Conservation (phyloP, 169 alveolate species). For the Babesia sp. region DNA sequence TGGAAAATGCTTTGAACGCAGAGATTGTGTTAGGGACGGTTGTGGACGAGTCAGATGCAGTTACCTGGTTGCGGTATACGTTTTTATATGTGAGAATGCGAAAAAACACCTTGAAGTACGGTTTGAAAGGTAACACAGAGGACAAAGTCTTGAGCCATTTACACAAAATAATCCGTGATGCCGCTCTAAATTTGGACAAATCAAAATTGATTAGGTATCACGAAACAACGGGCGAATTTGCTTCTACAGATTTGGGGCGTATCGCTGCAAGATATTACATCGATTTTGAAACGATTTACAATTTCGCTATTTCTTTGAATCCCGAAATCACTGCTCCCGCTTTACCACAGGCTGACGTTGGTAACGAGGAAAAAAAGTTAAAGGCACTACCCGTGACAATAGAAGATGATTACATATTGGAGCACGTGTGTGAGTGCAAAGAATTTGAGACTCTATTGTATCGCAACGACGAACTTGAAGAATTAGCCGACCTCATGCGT, state of each 20-base stretch:
- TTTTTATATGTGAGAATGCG: constrained; percentile 88
- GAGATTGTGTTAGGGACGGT: constrained; percentile 94
- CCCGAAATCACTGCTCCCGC: constrained; percentile 27
- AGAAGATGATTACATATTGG: constrained; percentile 52
- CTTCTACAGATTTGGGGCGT: constrained; percentile 84
- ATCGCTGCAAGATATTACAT: constrained; percentile 86
- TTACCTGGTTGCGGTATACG: constrained; percentile 93
- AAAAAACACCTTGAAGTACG: constrained; percentile 87
- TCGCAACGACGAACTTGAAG: constrained; percentile 64
- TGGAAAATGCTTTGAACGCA: constrained; percentile 89
- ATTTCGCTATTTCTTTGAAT: constrained; percentile 53
- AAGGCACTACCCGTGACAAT: not conserved
- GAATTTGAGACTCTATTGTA: constrained; percentile 56
- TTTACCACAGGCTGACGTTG: constrained; percentile 12
- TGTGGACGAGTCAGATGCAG: constrained; percentile 87
- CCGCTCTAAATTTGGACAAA: constrained; percentile 70
- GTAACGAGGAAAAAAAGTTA: not conserved
- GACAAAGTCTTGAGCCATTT: constrained; percentile 51
- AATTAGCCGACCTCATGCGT: constrained; percentile 34
- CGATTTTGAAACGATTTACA: constrained; percentile 81
- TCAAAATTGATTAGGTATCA: constrained; percentile 68
- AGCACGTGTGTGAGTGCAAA: constrained; percentile 52
- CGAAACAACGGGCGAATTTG: constrained; percentile 69
- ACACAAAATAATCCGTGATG: constrained; percentile 63
- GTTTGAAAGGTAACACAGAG: constrained; percentile 72